Percentiles rank a stretch among this genome's conserved stretches.
Evolutionary conservation across 495 filamentous ascomycete genomes (phyloP).

Genomic region (Lophium mytilinum): DNA sequence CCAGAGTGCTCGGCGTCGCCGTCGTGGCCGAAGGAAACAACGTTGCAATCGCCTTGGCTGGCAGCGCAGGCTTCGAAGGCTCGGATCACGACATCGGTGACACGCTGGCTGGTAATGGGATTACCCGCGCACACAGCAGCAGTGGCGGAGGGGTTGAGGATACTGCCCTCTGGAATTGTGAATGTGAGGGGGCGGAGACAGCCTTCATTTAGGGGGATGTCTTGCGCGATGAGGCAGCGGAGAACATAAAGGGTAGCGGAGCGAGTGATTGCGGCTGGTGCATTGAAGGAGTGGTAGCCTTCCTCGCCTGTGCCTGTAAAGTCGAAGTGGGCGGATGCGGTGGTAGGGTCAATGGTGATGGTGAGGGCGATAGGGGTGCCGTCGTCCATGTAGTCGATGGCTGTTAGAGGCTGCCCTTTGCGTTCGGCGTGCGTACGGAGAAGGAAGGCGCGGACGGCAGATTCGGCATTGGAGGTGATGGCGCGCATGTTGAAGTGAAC

Average conservation of each 20-base stretch:
- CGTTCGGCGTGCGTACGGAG: conserved; percentile 9
- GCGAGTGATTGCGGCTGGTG: conserved; percentile 22
- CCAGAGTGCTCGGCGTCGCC: conserved; percentile 13
- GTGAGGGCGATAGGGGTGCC: conserved; percentile 30
- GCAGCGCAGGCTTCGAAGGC: conserved; percentile 28
- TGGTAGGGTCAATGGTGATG: conserved; percentile 27
- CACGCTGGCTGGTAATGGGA: conserved; percentile 24
- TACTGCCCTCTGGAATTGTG: conserved; percentile 13
- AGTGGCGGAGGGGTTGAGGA: conserved; percentile 18
- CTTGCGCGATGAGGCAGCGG: conserved; percentile 21
- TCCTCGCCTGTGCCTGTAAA: conserved; percentile 33
- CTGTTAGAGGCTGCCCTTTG: conserved; percentile 13
- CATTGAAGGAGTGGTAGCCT: conserved; percentile 26
- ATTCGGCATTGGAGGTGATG: conserved; percentile 30
- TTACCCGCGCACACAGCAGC: conserved; percentile 27
- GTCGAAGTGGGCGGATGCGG: conserved; percentile 30
- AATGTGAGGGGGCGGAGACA: conserved; percentile 23
- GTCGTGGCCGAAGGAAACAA: conserved; percentile 27
- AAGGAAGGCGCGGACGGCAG: conserved; percentile 25
- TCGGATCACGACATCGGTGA: conserved; percentile 28
- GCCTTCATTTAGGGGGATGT: conserved; percentile 32
- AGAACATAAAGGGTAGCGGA: conserved; percentile 26
- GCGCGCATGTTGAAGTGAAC: conserved; percentile 29
- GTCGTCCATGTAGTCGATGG: conserved; percentile 32
- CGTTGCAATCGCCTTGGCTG: conserved; percentile 27